Evolutionary conservation across 345 rosid species (phyloP).

Genomic region (Diplotaxis tenuifolia): DNA sequence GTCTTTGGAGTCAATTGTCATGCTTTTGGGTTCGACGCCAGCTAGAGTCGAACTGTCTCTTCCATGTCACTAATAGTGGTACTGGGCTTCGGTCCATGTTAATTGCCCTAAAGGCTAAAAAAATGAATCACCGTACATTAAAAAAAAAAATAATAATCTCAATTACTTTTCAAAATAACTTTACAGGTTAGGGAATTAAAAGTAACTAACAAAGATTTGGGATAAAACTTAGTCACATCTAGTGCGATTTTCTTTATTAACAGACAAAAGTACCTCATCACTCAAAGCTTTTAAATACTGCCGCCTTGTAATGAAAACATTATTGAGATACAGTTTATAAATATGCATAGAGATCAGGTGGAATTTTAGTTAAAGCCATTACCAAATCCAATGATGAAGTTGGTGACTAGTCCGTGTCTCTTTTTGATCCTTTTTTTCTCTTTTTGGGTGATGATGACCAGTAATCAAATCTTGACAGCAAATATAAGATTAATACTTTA

Average conservation of each 20-base stretch:
- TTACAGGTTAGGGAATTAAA: conserved; percentile 17
- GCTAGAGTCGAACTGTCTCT: no score
- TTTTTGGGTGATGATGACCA: conserved; percentile 35
- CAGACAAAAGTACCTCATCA: conserved; percentile 12
- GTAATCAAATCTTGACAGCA: conserved; percentile 29
- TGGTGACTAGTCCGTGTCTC: conserved; percentile 27
- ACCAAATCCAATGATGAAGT: conserved; percentile 15
- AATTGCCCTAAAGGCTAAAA: conserved; percentile 23
- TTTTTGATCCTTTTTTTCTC: conserved; percentile 13
- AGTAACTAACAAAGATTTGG: conserved; percentile 19
- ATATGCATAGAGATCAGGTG: conserved; percentile 28
- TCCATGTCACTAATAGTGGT: no score
- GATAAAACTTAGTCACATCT: conserved; percentile 29
- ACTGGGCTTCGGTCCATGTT: no score
- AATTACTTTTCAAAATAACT: conserved; percentile 17
- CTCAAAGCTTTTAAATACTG: conserved; percentile 7
- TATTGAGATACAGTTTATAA: conserved; percentile 19
- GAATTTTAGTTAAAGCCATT: conserved; percentile 19
- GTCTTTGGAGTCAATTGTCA: no score
- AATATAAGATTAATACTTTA: conserved; percentile 10
- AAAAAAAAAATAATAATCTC: conserved; percentile 8
- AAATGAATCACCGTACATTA: conserved; percentile 15
- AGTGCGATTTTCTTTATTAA: conserved; percentile 3
- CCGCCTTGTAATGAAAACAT: conserved; percentile 23
- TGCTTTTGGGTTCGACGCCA: no score